Conservation (phyloP, 306 rosid species). For the Castanea mollissima region DNA sequence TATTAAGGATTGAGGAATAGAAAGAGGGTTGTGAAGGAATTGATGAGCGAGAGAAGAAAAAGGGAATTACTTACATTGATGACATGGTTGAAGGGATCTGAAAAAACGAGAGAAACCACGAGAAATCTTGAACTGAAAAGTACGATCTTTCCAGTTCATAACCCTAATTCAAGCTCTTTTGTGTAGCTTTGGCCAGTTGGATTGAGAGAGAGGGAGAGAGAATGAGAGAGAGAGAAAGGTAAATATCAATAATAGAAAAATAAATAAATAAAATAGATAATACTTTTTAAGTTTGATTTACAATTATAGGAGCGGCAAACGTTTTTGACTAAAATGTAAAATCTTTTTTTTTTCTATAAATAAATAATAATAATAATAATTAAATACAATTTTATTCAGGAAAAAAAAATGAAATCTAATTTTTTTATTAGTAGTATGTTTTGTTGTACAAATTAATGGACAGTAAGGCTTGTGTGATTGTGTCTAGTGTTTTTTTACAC, state of each 20-base stretch:
- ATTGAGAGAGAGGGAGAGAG: constrained; percentile 13
- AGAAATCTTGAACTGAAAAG: constrained; percentile 16
- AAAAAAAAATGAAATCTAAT: no score
- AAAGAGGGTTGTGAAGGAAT: constrained; percentile 6
- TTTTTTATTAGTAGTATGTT: no score
- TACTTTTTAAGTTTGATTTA: neutral
- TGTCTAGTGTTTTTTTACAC: no score
- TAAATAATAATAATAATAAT: no score
- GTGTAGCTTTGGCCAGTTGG: constrained; percentile 4
- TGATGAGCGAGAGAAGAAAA: constrained; percentile 4
- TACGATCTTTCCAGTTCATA: constrained; percentile 13
- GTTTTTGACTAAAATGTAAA: no score
- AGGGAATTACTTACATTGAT: constrained; percentile 36
- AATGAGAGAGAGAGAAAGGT: neutral
- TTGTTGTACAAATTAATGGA: no score
- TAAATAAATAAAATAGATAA: neutral
- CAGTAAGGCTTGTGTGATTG: no score
- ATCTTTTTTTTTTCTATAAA: no score
- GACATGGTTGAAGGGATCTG: constrained; percentile 5
- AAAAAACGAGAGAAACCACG: constrained; percentile 18
- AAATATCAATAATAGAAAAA: neutral
- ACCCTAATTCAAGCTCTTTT: constrained; percentile 20
- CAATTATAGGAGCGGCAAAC: neutral
- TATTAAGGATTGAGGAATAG: neutral
- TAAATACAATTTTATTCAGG: no score